phyloP scores from a whole-genome alignment of 305 asterid species.

The Fraxinus paxiana region DNA sequence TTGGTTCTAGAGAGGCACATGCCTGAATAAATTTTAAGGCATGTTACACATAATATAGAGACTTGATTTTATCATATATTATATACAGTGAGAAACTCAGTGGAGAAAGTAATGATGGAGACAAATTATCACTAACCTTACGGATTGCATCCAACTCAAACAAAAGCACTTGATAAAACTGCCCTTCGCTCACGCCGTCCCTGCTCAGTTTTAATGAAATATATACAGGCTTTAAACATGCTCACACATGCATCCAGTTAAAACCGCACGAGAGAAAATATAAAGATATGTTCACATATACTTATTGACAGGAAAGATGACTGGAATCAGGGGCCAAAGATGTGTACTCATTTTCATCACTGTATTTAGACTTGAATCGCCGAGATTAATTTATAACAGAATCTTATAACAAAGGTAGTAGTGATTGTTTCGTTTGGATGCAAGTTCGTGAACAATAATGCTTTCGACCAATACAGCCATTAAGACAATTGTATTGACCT shows the following conservation, averaged over 20 bases:
- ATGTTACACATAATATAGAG: background rate
- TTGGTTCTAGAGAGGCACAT: slow-evolving; percentile 92
- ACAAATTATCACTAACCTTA: slow-evolving; percentile 41
- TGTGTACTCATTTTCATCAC: background rate
- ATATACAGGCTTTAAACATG: background rate
- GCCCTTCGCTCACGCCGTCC: slow-evolving; percentile 99
- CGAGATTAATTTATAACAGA: background rate
- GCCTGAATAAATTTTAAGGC: slow-evolving; percentile 43
- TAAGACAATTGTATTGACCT: slow-evolving; percentile 39
- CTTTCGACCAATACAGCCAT: background rate
- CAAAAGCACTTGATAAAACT: slow-evolving; percentile 90
- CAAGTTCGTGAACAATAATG: background rate
- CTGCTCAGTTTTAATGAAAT: slow-evolving; percentile 32
- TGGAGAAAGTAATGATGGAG: background rate
- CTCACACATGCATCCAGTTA: background rate
- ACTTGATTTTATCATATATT: background rate
- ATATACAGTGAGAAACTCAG: background rate
- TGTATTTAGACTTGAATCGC: background rate
- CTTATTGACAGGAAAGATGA: background rate
- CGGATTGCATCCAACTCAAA: slow-evolving; percentile 97
- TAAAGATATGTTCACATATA: background rate
- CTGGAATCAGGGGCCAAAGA: background rate
- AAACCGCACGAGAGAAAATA: background rate
- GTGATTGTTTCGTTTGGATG: background rate
- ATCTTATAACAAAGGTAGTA: background rate